phyloP scores from a whole-genome alignment of 1,284 basidiomycete genomes.

The Wallemia ichthyophaga region DNA sequence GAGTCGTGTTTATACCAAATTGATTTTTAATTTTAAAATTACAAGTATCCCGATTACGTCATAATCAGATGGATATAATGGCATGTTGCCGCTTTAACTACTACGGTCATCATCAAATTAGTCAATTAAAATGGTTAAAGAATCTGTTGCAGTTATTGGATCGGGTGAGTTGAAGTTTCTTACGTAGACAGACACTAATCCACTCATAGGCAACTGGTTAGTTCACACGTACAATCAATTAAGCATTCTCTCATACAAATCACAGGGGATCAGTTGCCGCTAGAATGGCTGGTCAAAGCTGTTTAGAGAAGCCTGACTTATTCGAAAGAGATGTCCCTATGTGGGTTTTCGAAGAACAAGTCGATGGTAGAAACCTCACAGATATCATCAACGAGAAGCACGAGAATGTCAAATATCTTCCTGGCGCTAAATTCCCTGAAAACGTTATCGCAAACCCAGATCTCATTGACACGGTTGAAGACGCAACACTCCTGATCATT shows the following conservation, averaged over 20 bases:
- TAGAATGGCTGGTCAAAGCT: constrained; percentile 18
- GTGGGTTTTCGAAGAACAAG: constrained; percentile 24
- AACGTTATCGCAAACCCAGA: constrained; percentile 24
- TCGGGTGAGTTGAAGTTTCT: constrained; percentile 12
- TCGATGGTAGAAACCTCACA: constrained; percentile 23
- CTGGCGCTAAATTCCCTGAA: constrained; percentile 21
- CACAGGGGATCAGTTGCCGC: constrained; percentile 27
- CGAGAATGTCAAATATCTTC: constrained; percentile 26
- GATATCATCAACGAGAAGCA: constrained; percentile 25
- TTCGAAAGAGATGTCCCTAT: constrained; percentile 22
- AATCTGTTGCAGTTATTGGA: constrained; percentile 26
- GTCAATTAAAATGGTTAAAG: constrained; percentile 16
- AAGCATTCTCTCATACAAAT: too few species aligned
- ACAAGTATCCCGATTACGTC: too few species aligned
- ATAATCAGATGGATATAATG: too few species aligned
- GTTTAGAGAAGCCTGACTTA: constrained; percentile 4
- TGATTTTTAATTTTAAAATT: too few species aligned
- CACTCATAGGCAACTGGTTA: constrained; percentile 9
- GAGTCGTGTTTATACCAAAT: not conserved
- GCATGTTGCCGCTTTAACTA: too few species aligned
- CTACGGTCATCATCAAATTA: too few species aligned
- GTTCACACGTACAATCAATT: too few species aligned
- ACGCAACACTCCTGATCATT: constrained; percentile 24
- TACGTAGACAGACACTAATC: constrained; percentile 1
- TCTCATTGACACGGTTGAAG: constrained; percentile 21